Base-by-base conservation (phyloP, 345 rosid species). In the Isatis tinctoria region DNA sequence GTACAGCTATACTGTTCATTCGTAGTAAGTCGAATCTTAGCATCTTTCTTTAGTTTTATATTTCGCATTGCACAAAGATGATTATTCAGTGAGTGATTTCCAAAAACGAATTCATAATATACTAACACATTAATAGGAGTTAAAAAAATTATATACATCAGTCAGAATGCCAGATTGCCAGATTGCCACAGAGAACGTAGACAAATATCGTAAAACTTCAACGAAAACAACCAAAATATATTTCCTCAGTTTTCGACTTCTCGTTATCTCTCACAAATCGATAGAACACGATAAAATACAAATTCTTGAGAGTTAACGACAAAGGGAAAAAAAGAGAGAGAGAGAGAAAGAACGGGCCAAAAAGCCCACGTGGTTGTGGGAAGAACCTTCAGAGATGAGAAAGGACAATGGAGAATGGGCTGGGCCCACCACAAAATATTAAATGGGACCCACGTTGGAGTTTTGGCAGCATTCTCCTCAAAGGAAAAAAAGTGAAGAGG, bases 311-410 rank as follows among this genome's bases (percentile, higher is more conserved):
- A 10, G 12, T 20, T 49, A 26, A 36, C 26, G 63, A 40, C 35
- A 54, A 39, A 51, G n/a, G n/a, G n/a, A 36, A 28, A 48, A 2
- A 16, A 26, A 13, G 9, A 27, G n/a, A 5, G 3, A 40, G 6
- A 8, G 14, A 18, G 17, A 54, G 10, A 69, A 6, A 24, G 69
- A 40, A 30, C 27, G 74, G 74, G 70, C 79, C 65, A 69, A 62
- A 53, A 76, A 54, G 74, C 75, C 79, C 75, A 76, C 70, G 75
- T 76, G 79, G 70, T 13, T 12, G 27, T 14, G 17, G 26, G 57
- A 51, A 52, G 68, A 41, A 24, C 52, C 48, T 47, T 14, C 66
- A 59, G 40, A 45, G 36, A 10, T 17, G 5, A 36, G 30, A 0
- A 28, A 74, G 30, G 69, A 67, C 74, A 67, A 60, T n/a, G 12